Evolutionary conservation across 1,284 basidiomycete genomes (phyloP).

Genomic region (Apiotrichum laibachii): DNA sequence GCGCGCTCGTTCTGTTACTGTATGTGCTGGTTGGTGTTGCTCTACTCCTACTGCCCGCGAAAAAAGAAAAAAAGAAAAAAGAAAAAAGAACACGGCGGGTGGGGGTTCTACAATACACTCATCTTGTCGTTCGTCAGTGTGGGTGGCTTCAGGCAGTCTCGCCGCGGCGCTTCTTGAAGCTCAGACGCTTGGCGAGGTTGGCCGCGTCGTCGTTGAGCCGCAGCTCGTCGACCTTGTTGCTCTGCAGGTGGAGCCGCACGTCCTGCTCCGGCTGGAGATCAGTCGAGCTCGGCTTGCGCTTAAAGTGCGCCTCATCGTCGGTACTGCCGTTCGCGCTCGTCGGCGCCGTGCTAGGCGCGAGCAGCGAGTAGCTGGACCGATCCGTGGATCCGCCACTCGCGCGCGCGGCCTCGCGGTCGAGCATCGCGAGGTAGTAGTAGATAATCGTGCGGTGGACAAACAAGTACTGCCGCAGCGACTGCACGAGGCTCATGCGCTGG

Average conservation of each 20-base stretch:
- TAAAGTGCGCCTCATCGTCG: conserved; percentile 42
- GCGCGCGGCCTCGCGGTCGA: conserved; percentile 61
- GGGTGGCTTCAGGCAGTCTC: background rate
- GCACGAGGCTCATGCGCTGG: conserved; percentile 86
- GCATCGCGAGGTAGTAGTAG: conserved; percentile 70
- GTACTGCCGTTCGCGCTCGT: conserved; percentile 20
- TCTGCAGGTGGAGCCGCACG: conserved; percentile 9
- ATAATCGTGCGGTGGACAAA: conserved; percentile 84
- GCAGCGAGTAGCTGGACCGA: background rate
- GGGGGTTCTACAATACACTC: no score
- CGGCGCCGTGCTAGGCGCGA: conserved; percentile 2
- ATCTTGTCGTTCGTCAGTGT: no score
- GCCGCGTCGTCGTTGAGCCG: conserved; percentile 11
- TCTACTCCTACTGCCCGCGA: no score
- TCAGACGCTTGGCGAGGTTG: conserved; percentile 43
- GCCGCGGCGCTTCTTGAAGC: conserved; percentile 40
- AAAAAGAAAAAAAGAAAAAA: background rate
- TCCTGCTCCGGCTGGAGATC: conserved; percentile 35
- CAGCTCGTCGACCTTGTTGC: conserved; percentile 6
- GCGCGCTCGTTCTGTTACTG: no score
- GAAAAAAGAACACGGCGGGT: background rate
- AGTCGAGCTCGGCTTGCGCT: conserved; percentile 44
- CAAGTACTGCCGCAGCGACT: conserved; percentile 82
- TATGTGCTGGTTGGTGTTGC: no score
- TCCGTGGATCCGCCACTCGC: background rate